Evolutionary conservation across 2,329 filamentous ascomycete species (phyloP), one percentile per base, ranked within the genome.

Genomic region (Tolypocladium guangdongense): DNA sequence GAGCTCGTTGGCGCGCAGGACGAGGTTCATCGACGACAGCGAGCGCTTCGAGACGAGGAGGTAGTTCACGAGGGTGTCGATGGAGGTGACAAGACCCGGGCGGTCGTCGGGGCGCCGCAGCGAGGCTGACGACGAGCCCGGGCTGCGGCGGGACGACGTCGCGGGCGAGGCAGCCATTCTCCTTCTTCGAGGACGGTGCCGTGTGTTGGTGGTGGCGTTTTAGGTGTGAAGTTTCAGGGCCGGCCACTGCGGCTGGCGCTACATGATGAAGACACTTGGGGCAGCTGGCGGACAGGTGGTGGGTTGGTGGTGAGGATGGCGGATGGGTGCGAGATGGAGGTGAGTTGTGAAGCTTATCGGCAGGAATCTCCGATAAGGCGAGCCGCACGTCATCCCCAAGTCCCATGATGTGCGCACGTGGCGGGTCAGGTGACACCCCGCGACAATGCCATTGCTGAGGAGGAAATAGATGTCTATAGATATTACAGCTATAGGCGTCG

Each of bases 41-140:
- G 91, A 91, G 46, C 89, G 83, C 67, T 96, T 96, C 10, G 92
- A 88, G 33, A 87, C 85, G 41, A 96, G 82, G 37, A 96, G 85
- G 70, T 95, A 84, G 52, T 83, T 81, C 53, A 96, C 88, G 45
- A 97, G 82, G 27, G 82, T 83, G 61, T 95, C 89, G 63, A 95
- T 80, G 36, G 69, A 61, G 50, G 71, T 64, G 47, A 52, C 45
- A 43, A 50, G 49, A 30, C 50, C 7, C 43, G 51, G 52, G 30
- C 43, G 58, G 54, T 62, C 60, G 45, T 61, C 58, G 3, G 66
- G 65, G 18, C 61, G 65, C 49, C 64, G 62, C 33, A 68, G 65
- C 10, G 69, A 71, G 45, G 60, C 62, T 35, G 63, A 60, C 20
- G 69, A 72, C 10, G 69, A 71, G 53, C 62, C 66, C 30, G 67